Evolutionary conservation across 192 early-diverging fungal genomes (phyloP).

Genomic region (Podila minutissima): DNA sequence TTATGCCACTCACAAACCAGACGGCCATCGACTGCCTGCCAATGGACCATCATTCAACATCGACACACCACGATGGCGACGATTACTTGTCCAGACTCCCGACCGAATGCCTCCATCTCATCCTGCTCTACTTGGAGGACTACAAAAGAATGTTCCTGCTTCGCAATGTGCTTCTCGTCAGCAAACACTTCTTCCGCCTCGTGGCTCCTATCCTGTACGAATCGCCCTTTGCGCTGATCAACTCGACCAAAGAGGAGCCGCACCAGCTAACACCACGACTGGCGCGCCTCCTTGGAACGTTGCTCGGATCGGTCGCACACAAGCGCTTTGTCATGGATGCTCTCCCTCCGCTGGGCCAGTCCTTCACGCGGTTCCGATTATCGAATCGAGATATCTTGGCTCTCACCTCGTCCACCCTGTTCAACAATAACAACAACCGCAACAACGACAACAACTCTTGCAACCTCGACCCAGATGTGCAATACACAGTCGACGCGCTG

Average conservation of each 20-base stretch:
- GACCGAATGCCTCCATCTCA: slow-evolving; percentile 28
- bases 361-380: no score
- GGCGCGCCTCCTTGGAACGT: slow-evolving; percentile 20
- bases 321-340: no score
- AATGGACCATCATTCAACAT: no score
- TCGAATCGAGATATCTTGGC: no score
- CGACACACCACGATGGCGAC: not conserved
- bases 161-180: slow-evolving; percentile 21
- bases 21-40: no score
- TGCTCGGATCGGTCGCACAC: slow-evolving; percentile 5
- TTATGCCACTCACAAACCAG: no score
- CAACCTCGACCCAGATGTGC: not conserved
- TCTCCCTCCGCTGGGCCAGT: no score
- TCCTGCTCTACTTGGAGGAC: slow-evolving; percentile 8
- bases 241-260: not conserved
- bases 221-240: slow-evolving; percentile 23
- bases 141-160: slow-evolving; percentile 3
- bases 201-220: slow-evolving; percentile 15
- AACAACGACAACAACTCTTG: not conserved
- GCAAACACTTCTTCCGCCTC: slow-evolving; percentile 20
- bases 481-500: not conserved
- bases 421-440: no score
- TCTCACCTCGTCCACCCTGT: no score
- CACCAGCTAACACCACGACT: slow-evolving; percentile 18
- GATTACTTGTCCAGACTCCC: slow-evolving; percentile 5